Evolutionary conservation across 768 basidiomycete species (phyloP), one percentile per base, ranked within the genome.

Genomic region (Lentinula edodes): DNA sequence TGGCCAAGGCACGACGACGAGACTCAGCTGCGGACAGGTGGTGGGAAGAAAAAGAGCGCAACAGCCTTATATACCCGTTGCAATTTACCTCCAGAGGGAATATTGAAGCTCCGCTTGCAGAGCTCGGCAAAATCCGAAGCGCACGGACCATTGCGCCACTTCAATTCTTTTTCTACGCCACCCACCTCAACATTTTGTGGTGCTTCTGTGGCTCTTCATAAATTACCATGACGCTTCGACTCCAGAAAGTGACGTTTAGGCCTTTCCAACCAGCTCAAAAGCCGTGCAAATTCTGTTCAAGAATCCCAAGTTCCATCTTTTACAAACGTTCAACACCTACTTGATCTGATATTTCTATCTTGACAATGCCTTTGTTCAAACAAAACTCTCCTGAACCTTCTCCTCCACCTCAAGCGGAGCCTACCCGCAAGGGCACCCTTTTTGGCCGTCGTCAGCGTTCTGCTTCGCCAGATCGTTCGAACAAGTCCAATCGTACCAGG

Each of bases 351-450:
- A 39, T 20, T 3, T 8, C 3, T 58, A 8, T 23, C 32, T 46
- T 45, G 1, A 56, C 39, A 52, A 70, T 70, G 69, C 69, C 69
- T 66, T 62, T 70, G 10, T 70, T 69, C 64, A 69, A 67, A 42
- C 61, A 66, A 32, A 65, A 63, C 42, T 64, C 63, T 38, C 61
- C 63, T 39, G 66, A 65, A 61, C 13, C 42, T 15, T 34, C 53
- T 39, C 54, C 62, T 15, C 64, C 59, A 34, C 56, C 53, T 6
- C 46, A 28, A 3, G 18, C 16, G 28, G 38, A 57, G 16, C 66
- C 66, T 38, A 54, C 65, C 18, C 65, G 66, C 58, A 70, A 68
- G 48, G 63, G 64, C n/a, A 61, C 60, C 58, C 61, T 69, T 38
- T 70, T 70, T 61, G 3, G 60, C 1, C 53, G 68, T 38, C 53